Evolutionary conservation across 2,329 filamentous ascomycete species (phyloP).

Genomic region (Fusarium continuum): DNA sequence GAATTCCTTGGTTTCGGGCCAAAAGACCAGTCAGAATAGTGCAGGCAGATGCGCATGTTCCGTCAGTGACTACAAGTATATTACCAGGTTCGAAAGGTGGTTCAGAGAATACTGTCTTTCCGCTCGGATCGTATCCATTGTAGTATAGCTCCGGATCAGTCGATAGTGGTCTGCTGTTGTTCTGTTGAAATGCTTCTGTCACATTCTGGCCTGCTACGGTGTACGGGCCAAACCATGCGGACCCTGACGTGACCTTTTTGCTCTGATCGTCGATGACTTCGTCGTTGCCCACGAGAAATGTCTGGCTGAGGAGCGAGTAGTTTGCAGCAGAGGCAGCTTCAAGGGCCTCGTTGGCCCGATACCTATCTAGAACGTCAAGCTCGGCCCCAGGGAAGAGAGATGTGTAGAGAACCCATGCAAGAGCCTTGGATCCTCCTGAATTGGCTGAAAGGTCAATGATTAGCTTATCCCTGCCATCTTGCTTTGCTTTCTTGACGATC

Average conservation of each 20-base stretch:
- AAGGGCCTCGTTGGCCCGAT: conserved; percentile 24
- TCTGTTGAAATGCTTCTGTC: conserved; percentile 17
- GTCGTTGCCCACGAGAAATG: neutral
- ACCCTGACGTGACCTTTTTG: conserved; percentile 17
- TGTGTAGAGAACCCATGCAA: conserved; percentile 20
- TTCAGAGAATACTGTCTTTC: conserved; percentile 3
- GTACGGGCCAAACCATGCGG: conserved; percentile 30
- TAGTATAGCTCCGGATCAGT: neutral
- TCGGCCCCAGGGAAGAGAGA: conserved; percentile 28
- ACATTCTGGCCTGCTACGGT: conserved; percentile 22
- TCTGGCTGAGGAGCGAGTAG: conserved; percentile 8
- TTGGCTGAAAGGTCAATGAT: conserved; percentile 32
- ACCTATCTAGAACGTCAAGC: conserved; percentile 13
- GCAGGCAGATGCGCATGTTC: conserved; percentile 32
- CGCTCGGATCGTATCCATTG: conserved; percentile 16
- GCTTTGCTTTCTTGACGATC: conserved; percentile 22
- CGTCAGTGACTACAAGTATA: conserved; percentile 32
- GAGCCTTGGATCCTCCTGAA: conserved; percentile 20
- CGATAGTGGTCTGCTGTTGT: conserved; percentile 6
- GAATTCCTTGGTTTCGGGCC: conserved; percentile 47
- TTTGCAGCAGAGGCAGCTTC: conserved; percentile 13
- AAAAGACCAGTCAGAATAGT: conserved; percentile 36
- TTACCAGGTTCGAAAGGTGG: conserved; percentile 32
- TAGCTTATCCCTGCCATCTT: conserved; percentile 27
- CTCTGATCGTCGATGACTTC: conserved; percentile 11